Base-by-base conservation (phyloP, 495 filamentous ascomycete genomes). In the Trichocladium antarcticum region DNA sequence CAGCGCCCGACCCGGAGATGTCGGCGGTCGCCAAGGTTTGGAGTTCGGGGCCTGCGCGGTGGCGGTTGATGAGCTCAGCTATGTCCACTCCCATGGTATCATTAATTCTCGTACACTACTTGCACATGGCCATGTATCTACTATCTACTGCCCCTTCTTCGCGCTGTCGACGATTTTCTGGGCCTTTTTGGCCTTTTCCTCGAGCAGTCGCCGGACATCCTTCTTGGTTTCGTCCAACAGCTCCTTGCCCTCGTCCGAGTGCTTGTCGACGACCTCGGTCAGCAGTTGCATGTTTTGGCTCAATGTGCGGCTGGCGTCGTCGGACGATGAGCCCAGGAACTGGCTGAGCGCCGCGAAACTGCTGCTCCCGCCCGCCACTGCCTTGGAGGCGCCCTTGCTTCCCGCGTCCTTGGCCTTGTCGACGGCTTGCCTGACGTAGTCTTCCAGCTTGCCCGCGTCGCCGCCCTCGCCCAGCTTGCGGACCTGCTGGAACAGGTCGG, bases 191-290 rank as follows among this genome's bases (percentile, higher is more conserved):
- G 62, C 63, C 58, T 66, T 64, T 49, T 70, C 69, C 45, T 63
- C 57, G 7, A 75, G 39, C 20, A 73, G 56, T 45, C 70, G 53
- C 49, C 62, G 50, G 12, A 75, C 51, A 39, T 86, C 81, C 21
- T 73, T 58, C 28, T 75, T 56, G 1, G 82, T 78, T 55, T 80
- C 79, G 59, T 79, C 76, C 14, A 78, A 53, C 7, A 84, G 64
- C 54, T 74, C 65, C 67, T 82, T 66, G 5, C 77, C 81, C 51
- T 84, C 78, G 17, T 71, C 61, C 16, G 78, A 75, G 55, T 79
- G 74, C 64, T 78, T 74, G 56, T 79, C 63, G 2, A 72, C 72
- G 8, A 79, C 61, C 20, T 73, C 66, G 46, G 71, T 65, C 53
- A 84, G 47, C 45, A 78, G 64, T 53, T 69, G 59, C 29, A 83